These are phyloP conservation scores for Sclerotiophoma versabilis DNA, from an alignment of 2,329 filamentous ascomycete genomes.

Conservation along the genomic window DNA sequence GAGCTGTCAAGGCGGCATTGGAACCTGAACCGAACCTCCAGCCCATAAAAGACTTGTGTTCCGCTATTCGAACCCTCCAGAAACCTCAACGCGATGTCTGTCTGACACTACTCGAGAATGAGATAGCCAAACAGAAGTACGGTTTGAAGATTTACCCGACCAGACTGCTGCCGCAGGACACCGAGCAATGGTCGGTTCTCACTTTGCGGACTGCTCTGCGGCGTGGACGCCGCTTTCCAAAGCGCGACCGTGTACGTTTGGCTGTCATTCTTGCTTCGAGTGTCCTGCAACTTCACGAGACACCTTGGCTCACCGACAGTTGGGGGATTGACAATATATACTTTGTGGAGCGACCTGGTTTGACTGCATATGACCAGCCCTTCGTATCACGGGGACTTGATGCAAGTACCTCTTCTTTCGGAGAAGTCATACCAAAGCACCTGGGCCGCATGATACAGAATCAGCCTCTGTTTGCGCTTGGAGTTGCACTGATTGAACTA, in stretches of 20 bases:
- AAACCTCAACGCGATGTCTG: not conserved
- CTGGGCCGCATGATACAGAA: slow-evolving; percentile 39
- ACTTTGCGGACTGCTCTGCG: not conserved
- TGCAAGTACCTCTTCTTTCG: not conserved
- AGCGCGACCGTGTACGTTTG: slow-evolving; percentile 24
- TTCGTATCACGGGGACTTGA: not conserved
- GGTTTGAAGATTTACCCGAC: not conserved
- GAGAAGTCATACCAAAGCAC: slow-evolving; percentile 2
- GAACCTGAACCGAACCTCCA: not conserved
- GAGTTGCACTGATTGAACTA: slow-evolving; percentile 46
- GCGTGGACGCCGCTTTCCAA: not conserved
- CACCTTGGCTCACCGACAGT: slow-evolving; percentile 31
- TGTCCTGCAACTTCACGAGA: slow-evolving; percentile 34
- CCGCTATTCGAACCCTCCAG: not conserved
- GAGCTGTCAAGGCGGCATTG: not conserved
- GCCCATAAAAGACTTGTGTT: slow-evolving; percentile 4
- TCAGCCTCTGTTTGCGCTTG: slow-evolving; percentile 43
- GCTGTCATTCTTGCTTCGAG: slow-evolving; percentile 30
- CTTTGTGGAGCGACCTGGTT: slow-evolving; percentile 25
- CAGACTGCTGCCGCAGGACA: not conserved
- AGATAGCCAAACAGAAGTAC: slow-evolving; percentile 2
- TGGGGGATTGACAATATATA: slow-evolving; percentile 34
- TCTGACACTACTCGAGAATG: not conserved
- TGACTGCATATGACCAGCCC: slow-evolving; percentile 18
- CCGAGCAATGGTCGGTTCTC: not conserved